Conservation (phyloP, 2,329 filamentous ascomycete genomes). For the Trichoderma simmonsii region DNA sequence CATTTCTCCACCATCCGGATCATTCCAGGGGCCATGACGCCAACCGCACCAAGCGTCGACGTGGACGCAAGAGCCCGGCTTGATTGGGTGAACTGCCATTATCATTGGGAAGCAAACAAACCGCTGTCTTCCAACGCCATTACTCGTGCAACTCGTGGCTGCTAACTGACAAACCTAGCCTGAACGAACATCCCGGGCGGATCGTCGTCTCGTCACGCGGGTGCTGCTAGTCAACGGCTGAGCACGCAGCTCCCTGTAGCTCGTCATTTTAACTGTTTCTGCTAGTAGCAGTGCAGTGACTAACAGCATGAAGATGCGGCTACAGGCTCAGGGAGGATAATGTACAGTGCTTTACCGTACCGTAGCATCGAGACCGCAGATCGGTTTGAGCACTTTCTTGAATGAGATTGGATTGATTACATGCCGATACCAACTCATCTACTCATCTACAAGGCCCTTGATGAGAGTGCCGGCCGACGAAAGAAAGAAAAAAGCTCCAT, state of each 20-base stretch:
- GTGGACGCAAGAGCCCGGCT: neutral
- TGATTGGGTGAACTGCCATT: neutral
- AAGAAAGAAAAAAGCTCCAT: neutral
- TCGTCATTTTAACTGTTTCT: neutral
- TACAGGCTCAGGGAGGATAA: neutral
- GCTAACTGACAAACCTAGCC: neutral
- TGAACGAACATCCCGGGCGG: neutral
- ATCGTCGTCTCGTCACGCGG: conserved; percentile 5
- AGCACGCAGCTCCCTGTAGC: neutral
- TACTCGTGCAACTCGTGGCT: neutral
- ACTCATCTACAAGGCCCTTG: neutral
- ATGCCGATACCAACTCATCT: neutral
- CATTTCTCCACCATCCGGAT: neutral
- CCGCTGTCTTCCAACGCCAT: neutral
- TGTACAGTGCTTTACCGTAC: neutral
- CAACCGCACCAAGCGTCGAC: conserved; percentile 9
- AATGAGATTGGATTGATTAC: neutral
- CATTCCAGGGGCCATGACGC: neutral
- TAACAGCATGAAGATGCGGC: neutral
- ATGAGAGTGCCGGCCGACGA: neutral
- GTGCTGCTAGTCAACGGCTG: neutral
- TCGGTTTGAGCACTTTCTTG: neutral
- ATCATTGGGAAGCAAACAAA: neutral
- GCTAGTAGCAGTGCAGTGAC: neutral
- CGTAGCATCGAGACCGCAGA: neutral